phyloP scores from a whole-genome alignment of 805 yeast genomes.

The Candida ulmi region DNA sequence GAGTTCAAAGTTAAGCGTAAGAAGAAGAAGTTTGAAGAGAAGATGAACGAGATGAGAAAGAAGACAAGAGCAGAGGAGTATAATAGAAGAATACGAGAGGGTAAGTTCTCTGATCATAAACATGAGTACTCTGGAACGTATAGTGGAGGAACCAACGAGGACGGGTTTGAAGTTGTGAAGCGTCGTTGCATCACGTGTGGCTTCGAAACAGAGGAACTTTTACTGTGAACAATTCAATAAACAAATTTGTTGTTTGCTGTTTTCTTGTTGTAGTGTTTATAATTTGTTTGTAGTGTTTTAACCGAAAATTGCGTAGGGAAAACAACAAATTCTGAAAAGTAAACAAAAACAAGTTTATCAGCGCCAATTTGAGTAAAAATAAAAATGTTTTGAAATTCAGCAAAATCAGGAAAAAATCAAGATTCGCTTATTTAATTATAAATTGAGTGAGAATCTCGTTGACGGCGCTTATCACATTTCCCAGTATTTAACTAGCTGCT shows the following conservation, averaged over 20 bases:
- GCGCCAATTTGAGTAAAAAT: too few species aligned
- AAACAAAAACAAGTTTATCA: background rate
- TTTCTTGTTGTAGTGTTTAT: too few species aligned
- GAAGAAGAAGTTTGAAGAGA: constrained; percentile 74
- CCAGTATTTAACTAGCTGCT: too few species aligned
- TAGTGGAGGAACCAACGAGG: constrained; percentile 37
- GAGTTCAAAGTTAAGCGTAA: constrained; percentile 62
- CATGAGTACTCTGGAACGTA: constrained; percentile 70
- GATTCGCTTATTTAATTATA: too few species aligned
- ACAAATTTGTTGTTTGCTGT: too few species aligned
- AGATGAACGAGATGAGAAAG: constrained; percentile 81
- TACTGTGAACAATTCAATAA: too few species aligned
- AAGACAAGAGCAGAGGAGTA: constrained; percentile 89
- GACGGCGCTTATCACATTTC: too few species aligned
- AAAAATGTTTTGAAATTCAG: too few species aligned
- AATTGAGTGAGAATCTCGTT: too few species aligned
- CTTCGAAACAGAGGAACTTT: constrained; percentile 73
- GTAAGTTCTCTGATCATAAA: constrained; percentile 54
- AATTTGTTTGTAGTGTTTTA: too few species aligned
- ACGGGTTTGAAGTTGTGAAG: constrained; percentile 36
- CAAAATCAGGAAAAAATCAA: too few species aligned
- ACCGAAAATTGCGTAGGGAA: background rate
- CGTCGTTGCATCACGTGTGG: constrained; percentile 79
- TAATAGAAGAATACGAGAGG: constrained; percentile 63
- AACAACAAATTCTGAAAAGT: too few species aligned